These are phyloP conservation scores for Penicillium soppii DNA, from an alignment of 495 filamentous ascomycete species.

Conservation along the genomic window DNA sequence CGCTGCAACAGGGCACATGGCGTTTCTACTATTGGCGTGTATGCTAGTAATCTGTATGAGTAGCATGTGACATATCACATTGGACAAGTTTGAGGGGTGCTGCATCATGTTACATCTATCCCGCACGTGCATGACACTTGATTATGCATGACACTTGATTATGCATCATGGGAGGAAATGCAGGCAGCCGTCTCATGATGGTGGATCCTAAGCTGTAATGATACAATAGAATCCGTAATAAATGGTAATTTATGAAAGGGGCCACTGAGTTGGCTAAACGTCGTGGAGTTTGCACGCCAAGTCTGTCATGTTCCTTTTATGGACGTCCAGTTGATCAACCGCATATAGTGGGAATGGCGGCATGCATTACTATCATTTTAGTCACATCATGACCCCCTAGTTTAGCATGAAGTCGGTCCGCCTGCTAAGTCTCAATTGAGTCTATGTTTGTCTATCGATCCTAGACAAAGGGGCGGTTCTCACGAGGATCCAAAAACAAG, in stretches of 20 bases:
- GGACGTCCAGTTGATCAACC: neutral
- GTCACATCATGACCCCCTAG: neutral
- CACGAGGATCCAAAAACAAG: neutral
- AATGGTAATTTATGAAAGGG: neutral
- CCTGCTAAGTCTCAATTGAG: neutral
- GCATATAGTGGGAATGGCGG: neutral
- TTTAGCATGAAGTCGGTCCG: neutral
- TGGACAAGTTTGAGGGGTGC: neutral
- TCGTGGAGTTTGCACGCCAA: neutral
- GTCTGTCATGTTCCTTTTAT: neutral
- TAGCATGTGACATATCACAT: neutral
- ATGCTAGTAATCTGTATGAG: neutral
- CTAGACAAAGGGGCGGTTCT: neutral
- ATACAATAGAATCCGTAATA: neutral
- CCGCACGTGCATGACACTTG: neutral
- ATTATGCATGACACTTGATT: too few relatives aligned
- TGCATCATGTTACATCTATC: neutral
- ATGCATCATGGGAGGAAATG: neutral
- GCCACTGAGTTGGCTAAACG: neutral
- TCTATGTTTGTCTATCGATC: neutral
- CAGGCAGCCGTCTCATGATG: neutral
- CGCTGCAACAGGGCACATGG: neutral
- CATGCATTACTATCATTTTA: neutral
- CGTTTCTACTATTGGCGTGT: neutral
- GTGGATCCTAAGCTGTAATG: neutral